phyloP scores from a whole-genome alignment of 192 early-diverging fungal species.

The Coemansia sp. region DNA sequence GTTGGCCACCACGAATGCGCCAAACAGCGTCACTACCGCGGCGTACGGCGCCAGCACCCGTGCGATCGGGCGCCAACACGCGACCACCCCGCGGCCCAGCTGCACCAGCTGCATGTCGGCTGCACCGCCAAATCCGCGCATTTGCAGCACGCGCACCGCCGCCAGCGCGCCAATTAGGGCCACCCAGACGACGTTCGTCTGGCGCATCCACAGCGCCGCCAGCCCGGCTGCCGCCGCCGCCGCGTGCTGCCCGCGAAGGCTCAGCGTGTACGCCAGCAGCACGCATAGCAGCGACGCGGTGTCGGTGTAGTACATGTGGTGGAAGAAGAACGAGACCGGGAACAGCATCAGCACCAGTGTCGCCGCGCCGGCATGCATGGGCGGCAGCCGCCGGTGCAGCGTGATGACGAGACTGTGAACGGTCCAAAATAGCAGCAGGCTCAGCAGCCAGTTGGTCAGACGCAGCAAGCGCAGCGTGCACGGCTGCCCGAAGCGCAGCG shows the following conservation, averaged over 20 bases:
- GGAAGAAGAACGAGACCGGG: conserved; percentile 81
- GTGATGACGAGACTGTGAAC: conserved; percentile 30
- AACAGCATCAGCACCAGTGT: conserved; percentile 60
- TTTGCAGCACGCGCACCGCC: conserved; percentile 11
- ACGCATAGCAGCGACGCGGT: conserved; percentile 79
- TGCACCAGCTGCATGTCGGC: conserved; percentile 1
- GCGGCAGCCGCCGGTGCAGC: conserved; percentile 6
- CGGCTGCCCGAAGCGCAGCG: not conserved
- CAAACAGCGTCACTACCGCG: conserved; percentile 51
- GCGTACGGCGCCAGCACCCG: conserved; percentile 15
- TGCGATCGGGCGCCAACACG: too few relatives aligned
- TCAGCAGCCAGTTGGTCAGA: conserved; percentile 65
- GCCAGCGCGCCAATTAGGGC: conserved; percentile 55
- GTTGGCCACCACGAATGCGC: conserved; percentile 70
- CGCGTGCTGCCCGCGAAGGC: conserved; percentile 47
- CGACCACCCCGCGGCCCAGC: conserved; percentile 16
- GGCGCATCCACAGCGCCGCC: conserved; percentile 67
- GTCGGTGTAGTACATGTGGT: conserved; percentile 92
- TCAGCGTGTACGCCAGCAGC: conserved; percentile 58
- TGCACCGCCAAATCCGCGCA: not conserved
- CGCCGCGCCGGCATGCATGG: conserved; percentile 6
- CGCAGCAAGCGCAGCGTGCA: conserved; percentile 55
- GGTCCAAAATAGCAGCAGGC: conserved; percentile 53
- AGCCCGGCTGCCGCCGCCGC: conserved; percentile 58
- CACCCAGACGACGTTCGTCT: conserved; percentile 92